Conservation (phyloP, 1,284 basidiomycete species). For the Cutaneotrichosporon daszewskae region DNA sequence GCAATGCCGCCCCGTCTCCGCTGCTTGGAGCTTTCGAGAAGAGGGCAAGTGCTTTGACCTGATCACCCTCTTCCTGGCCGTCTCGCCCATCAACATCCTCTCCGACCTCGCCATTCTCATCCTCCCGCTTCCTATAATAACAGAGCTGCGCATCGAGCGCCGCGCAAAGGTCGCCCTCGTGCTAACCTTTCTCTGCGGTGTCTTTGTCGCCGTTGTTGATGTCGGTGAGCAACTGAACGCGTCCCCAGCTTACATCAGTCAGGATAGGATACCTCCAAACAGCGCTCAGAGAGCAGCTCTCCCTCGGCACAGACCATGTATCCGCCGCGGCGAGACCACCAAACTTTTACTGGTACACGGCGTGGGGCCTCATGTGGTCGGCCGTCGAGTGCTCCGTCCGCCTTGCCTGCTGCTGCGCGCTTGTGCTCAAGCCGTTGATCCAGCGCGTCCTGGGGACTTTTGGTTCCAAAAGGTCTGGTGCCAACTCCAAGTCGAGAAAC, state of each 20-base stretch:
- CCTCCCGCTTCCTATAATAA: conserved; percentile 45
- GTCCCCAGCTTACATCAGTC: conserved; percentile 12
- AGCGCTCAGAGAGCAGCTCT: conserved; percentile 27
- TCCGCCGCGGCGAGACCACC: conserved; percentile 13
- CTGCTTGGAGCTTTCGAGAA: conserved; percentile 25
- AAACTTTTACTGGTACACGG: conserved; percentile 39
- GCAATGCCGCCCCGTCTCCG: conserved; percentile 40
- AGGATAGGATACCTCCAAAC: conserved; percentile 43
- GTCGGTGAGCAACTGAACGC: conserved; percentile 19
- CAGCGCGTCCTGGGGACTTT: conserved; percentile 17
- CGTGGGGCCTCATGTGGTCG: conserved; percentile 44
- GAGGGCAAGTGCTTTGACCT: conserved; percentile 37
- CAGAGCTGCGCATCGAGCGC: conserved; percentile 40
- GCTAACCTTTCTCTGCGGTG: conserved; percentile 42
- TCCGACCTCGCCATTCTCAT: conserved; percentile 46
- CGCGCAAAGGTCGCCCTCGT: conserved; percentile 44
- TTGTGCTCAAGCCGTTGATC: conserved; percentile 46
- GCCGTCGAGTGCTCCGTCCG: conserved; percentile 44
- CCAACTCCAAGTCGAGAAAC: neutral
- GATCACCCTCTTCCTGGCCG: conserved; percentile 41
- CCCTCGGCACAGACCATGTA: conserved; percentile 8
- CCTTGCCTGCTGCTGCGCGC: conserved; percentile 39
- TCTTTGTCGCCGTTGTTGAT: conserved; percentile 45
- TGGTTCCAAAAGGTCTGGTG: neutral
- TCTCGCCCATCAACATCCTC: conserved; percentile 44